Evolutionary conservation across 2,329 filamentous ascomycete genomes (phyloP).

Genomic region (Fusarium scirpi): DNA sequence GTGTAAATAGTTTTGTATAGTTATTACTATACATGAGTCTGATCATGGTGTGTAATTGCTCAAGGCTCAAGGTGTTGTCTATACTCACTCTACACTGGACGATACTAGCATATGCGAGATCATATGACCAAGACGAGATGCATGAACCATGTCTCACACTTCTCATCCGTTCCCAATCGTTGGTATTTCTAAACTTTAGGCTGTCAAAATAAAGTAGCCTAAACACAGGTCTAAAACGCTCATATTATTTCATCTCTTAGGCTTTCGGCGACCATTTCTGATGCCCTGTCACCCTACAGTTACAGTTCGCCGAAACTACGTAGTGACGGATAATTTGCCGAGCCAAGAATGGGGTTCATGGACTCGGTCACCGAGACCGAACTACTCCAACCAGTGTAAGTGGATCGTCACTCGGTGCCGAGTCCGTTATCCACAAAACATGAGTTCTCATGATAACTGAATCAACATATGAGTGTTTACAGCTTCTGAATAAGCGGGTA

Average conservation of each 20-base stretch:
- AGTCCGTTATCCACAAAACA: constrained; percentile 18
- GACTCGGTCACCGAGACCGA: constrained; percentile 39
- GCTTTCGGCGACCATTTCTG: neutral
- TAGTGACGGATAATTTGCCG: neutral
- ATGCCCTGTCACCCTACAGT: neutral
- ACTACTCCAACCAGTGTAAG: neutral
- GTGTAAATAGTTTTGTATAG: too few relatives aligned
- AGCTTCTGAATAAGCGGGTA: neutral
- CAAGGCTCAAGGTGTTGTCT: too few relatives aligned
- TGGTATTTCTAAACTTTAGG: neutral
- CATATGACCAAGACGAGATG: neutral
- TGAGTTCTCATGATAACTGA: neutral
- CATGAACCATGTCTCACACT: neutral
- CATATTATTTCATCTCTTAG: neutral
- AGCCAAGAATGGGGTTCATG: neutral
- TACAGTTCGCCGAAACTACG: neutral
- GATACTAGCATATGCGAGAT: neutral
- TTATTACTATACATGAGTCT: neutral
- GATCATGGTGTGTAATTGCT: neutral
- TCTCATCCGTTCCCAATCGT: fast-evolving
- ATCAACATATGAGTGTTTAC: neutral
- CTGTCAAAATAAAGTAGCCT: neutral
- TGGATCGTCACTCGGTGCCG: constrained; percentile 30
- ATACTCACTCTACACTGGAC: too few relatives aligned
- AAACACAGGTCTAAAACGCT: neutral